A percentile compares a stretch with the other conserved stretches of the same genome.
Evolutionary conservation across 2,329 filamentous ascomycete genomes (phyloP).

Genomic region (Fusarium drepaniforme): DNA sequence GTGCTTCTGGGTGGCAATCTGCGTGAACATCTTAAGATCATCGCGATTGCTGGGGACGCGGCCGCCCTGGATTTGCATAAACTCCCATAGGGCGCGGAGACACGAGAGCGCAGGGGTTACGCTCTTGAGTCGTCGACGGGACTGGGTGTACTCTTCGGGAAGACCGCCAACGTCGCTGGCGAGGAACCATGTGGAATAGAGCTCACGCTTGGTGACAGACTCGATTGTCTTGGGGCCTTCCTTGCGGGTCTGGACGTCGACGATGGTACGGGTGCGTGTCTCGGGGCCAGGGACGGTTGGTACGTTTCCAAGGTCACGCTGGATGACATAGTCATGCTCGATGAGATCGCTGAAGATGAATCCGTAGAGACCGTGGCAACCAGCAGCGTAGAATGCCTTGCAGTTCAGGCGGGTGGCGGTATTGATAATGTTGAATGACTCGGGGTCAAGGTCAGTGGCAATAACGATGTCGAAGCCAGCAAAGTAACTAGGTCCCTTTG

Average conservation of each 20-base stretch:
- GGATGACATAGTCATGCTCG: constrained; percentile 88
- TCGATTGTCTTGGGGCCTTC: constrained; percentile 79
- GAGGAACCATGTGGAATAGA: constrained; percentile 90
- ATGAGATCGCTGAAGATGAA: constrained; percentile 96
- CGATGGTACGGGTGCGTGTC: constrained; percentile 80
- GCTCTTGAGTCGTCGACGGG: constrained; percentile 75
- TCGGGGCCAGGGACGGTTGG: constrained; percentile 72
- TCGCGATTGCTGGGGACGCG: constrained; percentile 68
- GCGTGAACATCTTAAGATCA: constrained; percentile 83
- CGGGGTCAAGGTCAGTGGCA: constrained; percentile 86
- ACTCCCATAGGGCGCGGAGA: constrained; percentile 91
- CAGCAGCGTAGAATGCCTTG: constrained; percentile 89
- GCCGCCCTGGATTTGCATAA: constrained; percentile 66
- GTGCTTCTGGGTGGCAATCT: constrained; percentile 82
- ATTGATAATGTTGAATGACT: constrained; percentile 83
- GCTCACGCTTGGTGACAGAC: constrained; percentile 90
- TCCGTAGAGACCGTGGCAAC: constrained; percentile 90
- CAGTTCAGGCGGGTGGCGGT: constrained; percentile 83
- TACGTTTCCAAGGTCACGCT: constrained; percentile 85
- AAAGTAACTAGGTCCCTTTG: constrained; percentile 81
- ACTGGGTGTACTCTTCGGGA: constrained; percentile 74
- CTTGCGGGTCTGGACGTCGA: constrained; percentile 77
- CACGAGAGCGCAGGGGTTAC: constrained; percentile 90
- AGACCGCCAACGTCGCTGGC: constrained; percentile 82
- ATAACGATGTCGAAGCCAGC: constrained; percentile 86